These are phyloP conservation scores for Falciphora oryzae DNA, from an alignment of 2,329 filamentous ascomycete species.

Conservation along the genomic window DNA sequence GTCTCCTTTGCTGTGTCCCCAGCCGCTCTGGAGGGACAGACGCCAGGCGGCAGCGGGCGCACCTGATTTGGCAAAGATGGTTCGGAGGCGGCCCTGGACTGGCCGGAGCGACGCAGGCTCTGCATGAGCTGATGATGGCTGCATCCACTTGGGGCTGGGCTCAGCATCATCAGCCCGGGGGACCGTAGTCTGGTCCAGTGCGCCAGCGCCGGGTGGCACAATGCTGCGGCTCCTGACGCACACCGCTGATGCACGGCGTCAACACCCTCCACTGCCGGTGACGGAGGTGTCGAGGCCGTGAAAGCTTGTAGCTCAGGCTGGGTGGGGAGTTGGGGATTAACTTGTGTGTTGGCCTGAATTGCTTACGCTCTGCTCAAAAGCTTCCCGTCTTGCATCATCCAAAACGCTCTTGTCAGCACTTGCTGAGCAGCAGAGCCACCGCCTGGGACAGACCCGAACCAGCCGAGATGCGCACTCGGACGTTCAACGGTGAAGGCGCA, in stretches of 20 bases:
- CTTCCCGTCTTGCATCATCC: neutral
- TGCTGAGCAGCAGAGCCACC: neutral
- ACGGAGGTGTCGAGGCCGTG: neutral
- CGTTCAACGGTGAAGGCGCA: neutral
- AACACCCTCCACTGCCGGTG: neutral
- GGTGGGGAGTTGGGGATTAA: no score
- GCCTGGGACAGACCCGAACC: neutral
- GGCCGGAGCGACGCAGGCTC: neutral
- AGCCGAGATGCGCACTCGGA: neutral
- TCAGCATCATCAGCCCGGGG: neutral
- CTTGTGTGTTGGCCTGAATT: no score
- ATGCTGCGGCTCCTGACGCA: neutral
- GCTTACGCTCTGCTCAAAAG: neutral
- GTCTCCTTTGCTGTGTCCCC: neutral
- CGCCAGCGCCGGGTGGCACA: constrained; percentile 1
- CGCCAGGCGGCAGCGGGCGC: neutral
- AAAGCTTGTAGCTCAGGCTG: no score
- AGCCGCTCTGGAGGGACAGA: neutral
- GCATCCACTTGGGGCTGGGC: neutral
- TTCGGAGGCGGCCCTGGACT: neutral
- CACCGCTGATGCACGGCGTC: neutral
- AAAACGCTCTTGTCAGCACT: neutral
- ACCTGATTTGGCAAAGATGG: neutral
- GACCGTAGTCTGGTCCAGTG: neutral
- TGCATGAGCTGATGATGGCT: neutral